A percentile compares a stretch with the other conserved stretches of the same genome.
Conservation (phyloP, 176 grass and related monocot species). For the Eragrostis curvula region DNA sequence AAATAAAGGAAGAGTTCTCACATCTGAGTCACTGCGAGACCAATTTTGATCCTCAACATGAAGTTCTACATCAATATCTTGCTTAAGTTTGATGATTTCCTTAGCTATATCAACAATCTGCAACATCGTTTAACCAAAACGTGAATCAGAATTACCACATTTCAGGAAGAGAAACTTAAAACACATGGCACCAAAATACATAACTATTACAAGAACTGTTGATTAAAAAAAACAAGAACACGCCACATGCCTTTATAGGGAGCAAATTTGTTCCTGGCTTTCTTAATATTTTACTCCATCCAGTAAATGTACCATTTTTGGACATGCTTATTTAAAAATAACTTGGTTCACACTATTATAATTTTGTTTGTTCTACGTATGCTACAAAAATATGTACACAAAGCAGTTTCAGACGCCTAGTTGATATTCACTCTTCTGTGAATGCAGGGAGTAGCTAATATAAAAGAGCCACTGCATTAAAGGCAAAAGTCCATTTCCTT, state of each 20-base stretch:
- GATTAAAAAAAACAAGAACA: neutral
- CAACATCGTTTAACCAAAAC: constrained; percentile 27
- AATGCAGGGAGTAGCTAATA: neutral
- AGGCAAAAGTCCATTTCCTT: neutral
- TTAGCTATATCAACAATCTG: constrained; percentile 59
- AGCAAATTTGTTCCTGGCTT: neutral
- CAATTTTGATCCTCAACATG: constrained; percentile 75
- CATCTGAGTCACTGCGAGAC: constrained; percentile 60
- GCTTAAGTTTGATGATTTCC: constrained; percentile 76
- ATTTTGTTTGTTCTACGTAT: neutral
- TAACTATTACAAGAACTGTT: neutral
- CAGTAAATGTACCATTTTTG: neutral
- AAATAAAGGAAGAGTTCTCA: constrained; percentile 46
- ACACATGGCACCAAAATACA: neutral
- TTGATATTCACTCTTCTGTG: neutral
- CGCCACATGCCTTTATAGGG: neutral
- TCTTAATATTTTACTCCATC: neutral
- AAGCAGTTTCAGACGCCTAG: neutral
- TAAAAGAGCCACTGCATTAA: neutral
- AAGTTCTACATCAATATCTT: constrained; percentile 64
- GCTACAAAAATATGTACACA: neutral
- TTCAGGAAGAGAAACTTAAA: neutral
- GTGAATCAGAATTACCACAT: neutral
- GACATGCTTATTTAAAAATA: neutral
- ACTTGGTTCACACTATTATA: neutral